Evolutionary conservation across 208 protist genomes (phyloP), one percentile per base, ranked within the genome.

Genomic region (Trypanosoma avium): DNA sequence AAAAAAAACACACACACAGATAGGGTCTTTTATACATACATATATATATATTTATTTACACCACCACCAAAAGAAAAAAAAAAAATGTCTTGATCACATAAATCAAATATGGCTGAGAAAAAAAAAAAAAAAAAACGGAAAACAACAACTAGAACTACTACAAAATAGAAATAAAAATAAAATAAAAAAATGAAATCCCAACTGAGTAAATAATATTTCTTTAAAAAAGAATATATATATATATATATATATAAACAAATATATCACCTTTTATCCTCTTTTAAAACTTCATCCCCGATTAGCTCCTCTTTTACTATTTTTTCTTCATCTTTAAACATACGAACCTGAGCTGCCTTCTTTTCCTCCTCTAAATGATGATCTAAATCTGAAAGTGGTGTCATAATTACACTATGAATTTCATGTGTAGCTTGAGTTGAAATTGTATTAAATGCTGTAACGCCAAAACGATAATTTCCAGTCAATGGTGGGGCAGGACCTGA

Each of bases 351-450:
- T 17, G 61, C 55, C 19, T 33, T 26, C 4, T 61, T 56, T 32
- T 77, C 69, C 50, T 77, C 70, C 54, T 48, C 48, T 26, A 55
- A 38, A 36, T 81, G 65, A 12, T 29, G 45, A 17, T 57, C 52
- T 6, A 64, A 30, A 27, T 81, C 26, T 15, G 55, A 50, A 7
- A 82, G 48, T 17, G 77, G 77, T 8, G 61, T 73, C 77, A 82
- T 79, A 49, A 82, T 63, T 27, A 82, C 57, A 49, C 72, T 79
- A 43, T 73, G 68, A 26, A 82, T 59, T 30, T 78, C 66, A 61
- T 82, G 77, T 7, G 33, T 49, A 0, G 64, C 67, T 60, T 63
- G 67, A n/a, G 40, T 46, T n/a, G 19, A 27, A 19, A 10, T 60
- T 1, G 56, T 33, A 38, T 76, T 79, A 13, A 48, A 35, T 1